phyloP scores from a whole-genome alignment of 352 stramenopile genomes.

The Phytophthora constricta region DNA sequence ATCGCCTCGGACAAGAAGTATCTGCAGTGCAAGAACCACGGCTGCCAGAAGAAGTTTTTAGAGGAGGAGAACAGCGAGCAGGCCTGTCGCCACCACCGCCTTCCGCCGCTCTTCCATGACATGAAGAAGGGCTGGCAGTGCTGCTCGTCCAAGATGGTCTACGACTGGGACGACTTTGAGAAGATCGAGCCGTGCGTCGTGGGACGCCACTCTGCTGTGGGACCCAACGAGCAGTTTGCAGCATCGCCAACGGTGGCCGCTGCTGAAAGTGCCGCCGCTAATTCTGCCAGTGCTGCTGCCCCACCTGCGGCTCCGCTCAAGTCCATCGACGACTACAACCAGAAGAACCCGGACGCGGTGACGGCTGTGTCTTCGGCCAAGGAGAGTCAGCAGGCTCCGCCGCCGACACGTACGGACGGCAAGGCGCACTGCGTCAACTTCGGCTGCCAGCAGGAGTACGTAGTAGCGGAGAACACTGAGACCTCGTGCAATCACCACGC shows the following conservation, averaged over 20 bases:
- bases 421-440: constrained; percentile 92
- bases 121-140: constrained; percentile 92
- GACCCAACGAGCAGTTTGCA: constrained; percentile 77
- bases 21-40: constrained; percentile 89
- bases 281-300: constrained; percentile 18
- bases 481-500: constrained; percentile 86
- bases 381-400: constrained; percentile 51
- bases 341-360: constrained; percentile 88
- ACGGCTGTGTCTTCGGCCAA: constrained; percentile 81
- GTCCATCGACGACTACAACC: constrained; percentile 94
- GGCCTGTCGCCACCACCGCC: constrained; percentile 79
- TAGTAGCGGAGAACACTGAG: constrained; percentile 85
- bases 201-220: constrained; percentile 70
- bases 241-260: constrained; percentile 82
- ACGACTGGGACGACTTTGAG: constrained; percentile 96
- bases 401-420: constrained; percentile 77
- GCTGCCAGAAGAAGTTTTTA: constrained; percentile 82
- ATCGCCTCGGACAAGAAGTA: constrained; percentile 43
- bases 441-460: constrained; percentile 93
- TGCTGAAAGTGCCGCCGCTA: constrained; percentile 48
- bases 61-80: constrained; percentile 79
- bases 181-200: constrained; percentile 82
- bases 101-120: constrained; percentile 90
- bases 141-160: constrained; percentile 91
- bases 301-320: constrained; percentile 64